A percentile compares a stretch with the other conserved stretches of the same genome.
These are phyloP conservation scores for Paraconiothyrium brasiliense DNA, from an alignment of 2,329 filamentous ascomycete species.

Conservation along the genomic window DNA sequence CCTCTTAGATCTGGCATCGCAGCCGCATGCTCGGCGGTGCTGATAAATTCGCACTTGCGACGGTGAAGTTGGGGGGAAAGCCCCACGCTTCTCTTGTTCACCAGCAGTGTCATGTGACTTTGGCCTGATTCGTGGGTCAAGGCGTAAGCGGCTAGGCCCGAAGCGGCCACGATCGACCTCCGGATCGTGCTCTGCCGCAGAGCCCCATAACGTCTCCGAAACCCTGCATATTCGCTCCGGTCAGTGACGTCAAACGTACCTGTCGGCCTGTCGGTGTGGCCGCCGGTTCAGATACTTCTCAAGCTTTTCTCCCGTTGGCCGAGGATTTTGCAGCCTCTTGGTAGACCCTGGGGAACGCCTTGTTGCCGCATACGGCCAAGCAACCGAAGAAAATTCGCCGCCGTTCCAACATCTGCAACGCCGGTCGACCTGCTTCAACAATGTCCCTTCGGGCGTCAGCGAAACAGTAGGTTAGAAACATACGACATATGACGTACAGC, in stretches of 20 bases:
- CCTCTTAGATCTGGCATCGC: background rate
- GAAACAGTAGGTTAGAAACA: background rate
- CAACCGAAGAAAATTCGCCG: background rate
- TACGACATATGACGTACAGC: constrained; percentile 7
- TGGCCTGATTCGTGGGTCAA: background rate
- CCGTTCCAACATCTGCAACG: background rate
- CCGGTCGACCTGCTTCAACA: background rate
- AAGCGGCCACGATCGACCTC: background rate
- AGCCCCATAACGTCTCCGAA: constrained; percentile 10
- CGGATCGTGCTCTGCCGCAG: constrained; percentile 5
- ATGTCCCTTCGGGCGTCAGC: background rate
- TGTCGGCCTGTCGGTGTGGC: background rate
- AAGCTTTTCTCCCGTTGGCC: constrained; percentile 4
- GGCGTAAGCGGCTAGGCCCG: background rate
- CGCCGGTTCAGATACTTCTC: background rate
- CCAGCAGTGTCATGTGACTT: background rate
- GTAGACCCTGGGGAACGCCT: background rate
- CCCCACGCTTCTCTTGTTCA: background rate
- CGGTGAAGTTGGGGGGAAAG: background rate
- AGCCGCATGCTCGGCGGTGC: background rate
- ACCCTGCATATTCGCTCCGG: constrained; percentile 5
- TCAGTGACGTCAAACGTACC: constrained; percentile 9
- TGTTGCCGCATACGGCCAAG: background rate
- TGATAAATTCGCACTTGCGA: background rate
- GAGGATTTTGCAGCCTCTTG: background rate